Percentiles rank a stretch among this genome's conserved stretches.
phyloP scores from a whole-genome alignment of 306 rosid species.

The Cicer chorassanicum region DNA sequence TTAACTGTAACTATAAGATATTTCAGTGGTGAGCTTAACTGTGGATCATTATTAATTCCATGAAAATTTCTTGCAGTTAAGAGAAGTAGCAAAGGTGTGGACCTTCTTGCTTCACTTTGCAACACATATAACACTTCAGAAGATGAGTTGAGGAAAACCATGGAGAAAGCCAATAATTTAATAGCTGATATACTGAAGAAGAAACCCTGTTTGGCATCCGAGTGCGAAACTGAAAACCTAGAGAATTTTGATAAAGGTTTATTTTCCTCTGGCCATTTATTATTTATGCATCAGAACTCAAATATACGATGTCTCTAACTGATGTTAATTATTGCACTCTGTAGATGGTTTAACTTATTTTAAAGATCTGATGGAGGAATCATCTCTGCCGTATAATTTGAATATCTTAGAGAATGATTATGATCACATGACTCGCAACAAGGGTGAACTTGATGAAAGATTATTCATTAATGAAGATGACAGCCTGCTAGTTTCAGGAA shows the following conservation, averaged over 20 bases:
- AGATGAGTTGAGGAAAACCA: slow-evolving; percentile 79
- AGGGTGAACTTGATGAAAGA: slow-evolving; percentile 91
- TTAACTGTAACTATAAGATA: neutral
- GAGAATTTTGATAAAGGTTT: slow-evolving; percentile 78
- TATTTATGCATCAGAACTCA: slow-evolving; percentile 16
- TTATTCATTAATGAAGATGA: slow-evolving; percentile 84
- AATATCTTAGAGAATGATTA: slow-evolving; percentile 79
- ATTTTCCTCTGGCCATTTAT: slow-evolving; percentile 15
- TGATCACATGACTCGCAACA: slow-evolving; percentile 63
- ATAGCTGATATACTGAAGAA: slow-evolving; percentile 80
- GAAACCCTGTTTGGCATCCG: slow-evolving; percentile 72
- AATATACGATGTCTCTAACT: slow-evolving; percentile 15
- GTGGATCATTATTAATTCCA: slow-evolving; percentile 43
- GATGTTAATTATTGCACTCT: slow-evolving; percentile 38
- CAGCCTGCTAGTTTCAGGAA: slow-evolving; percentile 83
- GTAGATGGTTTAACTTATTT: slow-evolving; percentile 89
- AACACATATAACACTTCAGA: slow-evolving; percentile 74
- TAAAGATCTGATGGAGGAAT: slow-evolving; percentile 77
- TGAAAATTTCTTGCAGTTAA: slow-evolving; percentile 59
- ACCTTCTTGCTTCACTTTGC: slow-evolving; percentile 88
- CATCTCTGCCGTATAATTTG: slow-evolving; percentile 65
- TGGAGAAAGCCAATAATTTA: slow-evolving; percentile 81
- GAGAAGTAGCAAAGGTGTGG: slow-evolving; percentile 76
- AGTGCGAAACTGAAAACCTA: slow-evolving; percentile 69
- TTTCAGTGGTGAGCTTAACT: slow-evolving; percentile 7